Conservation (phyloP, 2,329 filamentous ascomycete species). For the Aspergillus tanneri region DNA sequence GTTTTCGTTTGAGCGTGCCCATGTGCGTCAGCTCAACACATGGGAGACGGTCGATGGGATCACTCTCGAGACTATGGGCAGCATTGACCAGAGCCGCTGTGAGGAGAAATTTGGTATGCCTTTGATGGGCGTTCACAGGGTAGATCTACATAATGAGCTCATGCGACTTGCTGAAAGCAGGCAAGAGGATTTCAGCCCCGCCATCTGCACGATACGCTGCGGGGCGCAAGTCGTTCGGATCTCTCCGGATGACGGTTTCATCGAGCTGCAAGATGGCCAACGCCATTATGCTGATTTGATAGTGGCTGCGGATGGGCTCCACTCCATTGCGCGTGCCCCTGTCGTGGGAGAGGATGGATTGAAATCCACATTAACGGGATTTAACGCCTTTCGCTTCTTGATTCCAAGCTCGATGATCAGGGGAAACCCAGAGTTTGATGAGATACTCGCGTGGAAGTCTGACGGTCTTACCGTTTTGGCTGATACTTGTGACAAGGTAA, state of each 20-base stretch:
- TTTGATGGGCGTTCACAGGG: conserved; percentile 13
- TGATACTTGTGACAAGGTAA: conserved; percentile 15
- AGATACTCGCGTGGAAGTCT: conserved; percentile 36
- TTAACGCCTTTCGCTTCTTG: conserved; percentile 29
- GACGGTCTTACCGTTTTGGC: conserved; percentile 19
- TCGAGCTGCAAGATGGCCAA: conserved; percentile 21
- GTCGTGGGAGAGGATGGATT: conserved; percentile 12
- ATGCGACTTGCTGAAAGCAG: conserved; percentile 9
- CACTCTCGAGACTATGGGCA: conserved; percentile 15
- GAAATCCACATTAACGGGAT: conserved; percentile 11
- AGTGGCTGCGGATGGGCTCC: conserved; percentile 34
- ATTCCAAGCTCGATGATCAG: conserved; percentile 27
- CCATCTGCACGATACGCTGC: no score
- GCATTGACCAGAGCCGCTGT: conserved; percentile 8
- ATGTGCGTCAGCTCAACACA: conserved; percentile 19
- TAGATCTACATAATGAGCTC: conserved; percentile 18
- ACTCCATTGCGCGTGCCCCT: conserved; percentile 16
- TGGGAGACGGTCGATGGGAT: conserved; percentile 25
- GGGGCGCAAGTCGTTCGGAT: no score
- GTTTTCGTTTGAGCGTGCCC: conserved; percentile 28
- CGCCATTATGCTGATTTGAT: conserved; percentile 29
- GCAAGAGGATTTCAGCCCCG: no score
- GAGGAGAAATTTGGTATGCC: not conserved
- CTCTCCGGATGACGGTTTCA: no score
- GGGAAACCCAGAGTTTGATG: conserved; percentile 25